Percentiles rank a stretch among this genome's conserved stretches.
phyloP scores from a whole-genome alignment of 2,329 filamentous ascomycete species.

The Claviceps spartinae region DNA sequence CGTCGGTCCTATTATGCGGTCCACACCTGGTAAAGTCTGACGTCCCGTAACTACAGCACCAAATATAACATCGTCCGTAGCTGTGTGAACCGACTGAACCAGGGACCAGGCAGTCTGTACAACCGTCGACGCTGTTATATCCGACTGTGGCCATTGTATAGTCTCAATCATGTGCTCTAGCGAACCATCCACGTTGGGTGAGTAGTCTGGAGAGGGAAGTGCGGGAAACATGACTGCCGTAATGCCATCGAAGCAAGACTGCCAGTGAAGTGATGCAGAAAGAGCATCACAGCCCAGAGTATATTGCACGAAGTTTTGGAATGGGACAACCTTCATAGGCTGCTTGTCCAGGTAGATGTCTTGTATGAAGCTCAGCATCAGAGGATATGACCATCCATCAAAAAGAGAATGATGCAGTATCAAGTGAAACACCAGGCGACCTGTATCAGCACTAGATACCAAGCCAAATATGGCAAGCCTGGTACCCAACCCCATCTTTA shows the following conservation, averaged over 20 bases:
- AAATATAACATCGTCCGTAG: constrained; percentile 24
- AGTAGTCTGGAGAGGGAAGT: constrained; percentile 26
- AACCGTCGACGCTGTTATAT: constrained; percentile 10
- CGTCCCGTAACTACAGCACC: constrained; percentile 30
- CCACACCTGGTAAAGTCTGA: constrained; percentile 9
- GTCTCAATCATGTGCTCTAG: not conserved
- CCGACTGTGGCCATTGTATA: constrained; percentile 8
- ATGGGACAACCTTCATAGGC: too few relatives aligned
- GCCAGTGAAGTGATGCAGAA: not conserved
- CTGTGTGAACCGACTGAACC: constrained; percentile 34
- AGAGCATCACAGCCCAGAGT: not conserved
- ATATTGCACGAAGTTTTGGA: constrained; percentile 22
- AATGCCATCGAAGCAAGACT: not conserved
- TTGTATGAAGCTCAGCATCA: constrained; percentile 23
- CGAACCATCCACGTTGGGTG: constrained; percentile 31
- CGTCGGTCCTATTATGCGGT: constrained; percentile 14
- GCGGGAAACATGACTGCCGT: constrained; percentile 19
- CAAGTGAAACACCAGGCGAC: constrained; percentile 23
- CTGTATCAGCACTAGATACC: constrained; percentile 16
- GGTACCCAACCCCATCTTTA: constrained; percentile 23
- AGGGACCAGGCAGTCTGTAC: constrained; percentile 32
- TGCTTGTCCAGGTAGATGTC: constrained; percentile 7
- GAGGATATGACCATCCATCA: constrained; percentile 31
- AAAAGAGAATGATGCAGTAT: constrained; percentile 36
- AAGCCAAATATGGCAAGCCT: constrained; percentile 26